Percentiles rank a stretch among this genome's conserved stretches.
Conservation (phyloP, 345 rosid genomes). For the Noccaea caerulescens region DNA sequence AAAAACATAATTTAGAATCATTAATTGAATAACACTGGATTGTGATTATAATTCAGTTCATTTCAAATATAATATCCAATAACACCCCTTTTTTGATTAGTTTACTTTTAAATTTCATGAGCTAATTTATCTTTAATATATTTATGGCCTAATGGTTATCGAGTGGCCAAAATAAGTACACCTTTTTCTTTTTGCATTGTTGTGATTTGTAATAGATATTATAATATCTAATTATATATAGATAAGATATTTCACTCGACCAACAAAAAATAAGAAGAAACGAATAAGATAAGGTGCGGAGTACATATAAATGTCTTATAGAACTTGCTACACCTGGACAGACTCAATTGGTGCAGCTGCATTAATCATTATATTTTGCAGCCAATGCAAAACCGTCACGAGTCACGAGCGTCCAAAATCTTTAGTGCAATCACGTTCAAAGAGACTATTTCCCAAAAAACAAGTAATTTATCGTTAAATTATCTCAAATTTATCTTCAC, state of each 20-base stretch:
- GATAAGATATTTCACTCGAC: constrained; percentile 34
- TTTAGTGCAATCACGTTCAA: constrained; percentile 41
- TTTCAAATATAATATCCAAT: too few relatives aligned
- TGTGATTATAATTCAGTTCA: too few relatives aligned
- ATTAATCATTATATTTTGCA: constrained; percentile 24
- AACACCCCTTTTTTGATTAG: too few relatives aligned
- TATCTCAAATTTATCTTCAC: not conserved
- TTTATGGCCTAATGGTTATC: not conserved
- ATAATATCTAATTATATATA: not conserved
- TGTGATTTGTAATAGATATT: not conserved
- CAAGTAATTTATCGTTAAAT: not conserved
- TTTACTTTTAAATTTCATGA: too few relatives aligned
- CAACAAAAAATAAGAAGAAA: constrained; percentile 26
- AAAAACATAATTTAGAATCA: too few relatives aligned
- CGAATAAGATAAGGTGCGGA: constrained; percentile 32
- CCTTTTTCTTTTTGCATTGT: not conserved
- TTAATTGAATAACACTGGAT: too few relatives aligned
- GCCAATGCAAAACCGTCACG: constrained; percentile 40
- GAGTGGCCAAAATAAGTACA: not conserved
- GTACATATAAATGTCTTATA: not conserved
- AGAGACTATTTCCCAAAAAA: constrained; percentile 20
- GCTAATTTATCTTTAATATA: not conserved
- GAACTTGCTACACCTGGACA: constrained; percentile 30
- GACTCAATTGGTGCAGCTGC: constrained; percentile 21
- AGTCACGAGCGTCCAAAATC: constrained; percentile 38